Base-by-base conservation (phyloP, 257 asterid species). In the Gardenia jasminoides region DNA sequence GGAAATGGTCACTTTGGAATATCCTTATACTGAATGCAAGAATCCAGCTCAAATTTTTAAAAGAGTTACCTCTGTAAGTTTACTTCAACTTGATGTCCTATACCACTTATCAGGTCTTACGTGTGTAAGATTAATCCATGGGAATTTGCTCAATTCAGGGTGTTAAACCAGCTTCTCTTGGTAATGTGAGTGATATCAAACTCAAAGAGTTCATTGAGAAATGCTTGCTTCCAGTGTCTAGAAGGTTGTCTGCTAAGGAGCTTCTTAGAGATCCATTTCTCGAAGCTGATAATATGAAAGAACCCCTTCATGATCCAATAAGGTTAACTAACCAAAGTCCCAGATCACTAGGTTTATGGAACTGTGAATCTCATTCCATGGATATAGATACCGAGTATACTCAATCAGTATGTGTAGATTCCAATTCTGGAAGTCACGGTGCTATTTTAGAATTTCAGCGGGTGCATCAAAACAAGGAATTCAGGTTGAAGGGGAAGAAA, bases 1-100 rank as follows among this genome's bases (percentile, higher is more conserved):
- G 91, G 97, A 92, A 83, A 86, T 92, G 87, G 91, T 92, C 28
- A 88, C 92, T 48, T 56, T 88, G 80, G 97, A 91, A 76, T 92
- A 91, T 87, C 97, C 97, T 70, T 92, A 91, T 74, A 79, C 83
- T 13, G 97, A 92, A 77, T 92, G 97, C 87, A 91, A 86, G 80
- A 92, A 91, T 71, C 92, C 94, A 50, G 97, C 95, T 67, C 97
- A 92, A 74, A 91, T 91, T 46, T 91, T 65, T 75, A 86, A 88
- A 83, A 91, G 90, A 80, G 97, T 92, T 75, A 83, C 87, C 66
- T 80, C 91, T 43, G 97, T 93, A 84, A 80, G 95, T 83, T 80
- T 3, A 24, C 65, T 71, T 24, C 39, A 67, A 26, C 41, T 61
- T 67, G 58, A 31, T 46, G 47, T 72, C 7, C 1, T 36, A 36